phyloP scores from a whole-genome alignment of 2,329 filamentous ascomycete genomes.

The Xylariales sp. region DNA sequence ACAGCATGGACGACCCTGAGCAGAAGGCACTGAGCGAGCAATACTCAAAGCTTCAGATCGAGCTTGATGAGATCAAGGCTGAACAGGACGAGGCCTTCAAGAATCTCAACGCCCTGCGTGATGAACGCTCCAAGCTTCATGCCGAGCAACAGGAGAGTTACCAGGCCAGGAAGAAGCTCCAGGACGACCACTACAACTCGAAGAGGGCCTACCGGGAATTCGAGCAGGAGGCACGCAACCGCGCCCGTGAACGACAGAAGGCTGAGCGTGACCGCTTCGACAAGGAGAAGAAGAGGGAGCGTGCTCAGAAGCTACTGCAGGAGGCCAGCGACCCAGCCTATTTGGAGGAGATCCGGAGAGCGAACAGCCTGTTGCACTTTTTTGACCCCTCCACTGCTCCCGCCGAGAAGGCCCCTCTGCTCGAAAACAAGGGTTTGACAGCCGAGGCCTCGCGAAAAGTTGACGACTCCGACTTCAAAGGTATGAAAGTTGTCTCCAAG shows the following conservation, averaged over 20 bases:
- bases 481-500: slow-evolving; percentile 78
- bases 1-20: slow-evolving; percentile 86
- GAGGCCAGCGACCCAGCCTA: slow-evolving; percentile 85
- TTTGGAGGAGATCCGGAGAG: slow-evolving; percentile 85
- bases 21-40: slow-evolving; percentile 81
- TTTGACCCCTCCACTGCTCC: slow-evolving; percentile 69
- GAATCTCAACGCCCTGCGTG: slow-evolving; percentile 75
- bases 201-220: slow-evolving; percentile 79
- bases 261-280: slow-evolving; percentile 72
- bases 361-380: slow-evolving; percentile 82
- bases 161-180: slow-evolving; percentile 74
- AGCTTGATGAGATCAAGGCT: slow-evolving; percentile 85
- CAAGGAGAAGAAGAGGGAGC: slow-evolving; percentile 69
- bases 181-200: slow-evolving; percentile 80
- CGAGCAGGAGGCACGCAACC: slow-evolving; percentile 77
- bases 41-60: slow-evolving; percentile 79
- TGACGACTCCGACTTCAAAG: slow-evolving; percentile 79
- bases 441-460: slow-evolving; percentile 79
- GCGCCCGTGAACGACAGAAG: slow-evolving; percentile 71
- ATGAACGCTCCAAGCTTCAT: slow-evolving; percentile 80
- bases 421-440: slow-evolving; percentile 66
- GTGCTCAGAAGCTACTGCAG: slow-evolving; percentile 70
- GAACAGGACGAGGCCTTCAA: slow-evolving; percentile 91
- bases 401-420: slow-evolving; percentile 56
- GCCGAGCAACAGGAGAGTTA: slow-evolving; percentile 85